Conservation (phyloP, 2,329 filamentous ascomycete genomes). For the Trichoderma sp. region DNA sequence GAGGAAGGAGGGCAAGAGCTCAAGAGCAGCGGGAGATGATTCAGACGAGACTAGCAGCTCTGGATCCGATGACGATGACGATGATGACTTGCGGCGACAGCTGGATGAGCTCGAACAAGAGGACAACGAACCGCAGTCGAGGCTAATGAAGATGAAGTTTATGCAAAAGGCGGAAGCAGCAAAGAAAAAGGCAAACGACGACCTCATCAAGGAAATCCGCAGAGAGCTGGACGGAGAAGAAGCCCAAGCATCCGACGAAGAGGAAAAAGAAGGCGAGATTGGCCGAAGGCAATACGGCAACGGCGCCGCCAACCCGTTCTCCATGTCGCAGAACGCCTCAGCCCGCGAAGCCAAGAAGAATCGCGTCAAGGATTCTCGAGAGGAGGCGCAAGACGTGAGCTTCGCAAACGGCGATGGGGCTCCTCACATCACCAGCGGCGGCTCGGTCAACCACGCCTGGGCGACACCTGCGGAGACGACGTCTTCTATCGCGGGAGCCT, state of each 20-base stretch:
- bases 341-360: conserved; percentile 31
- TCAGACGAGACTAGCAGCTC: conserved; percentile 55
- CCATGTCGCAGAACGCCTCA: conserved; percentile 24
- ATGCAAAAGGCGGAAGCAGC: conserved; percentile 86
- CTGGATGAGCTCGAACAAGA: conserved; percentile 44
- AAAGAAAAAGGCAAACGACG: conserved; percentile 76
- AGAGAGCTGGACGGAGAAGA: conserved; percentile 66
- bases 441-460: conserved; percentile 22
- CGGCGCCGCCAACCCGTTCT: conserved; percentile 33
- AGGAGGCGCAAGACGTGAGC: conserved; percentile 24
- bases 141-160: conserved; percentile 82
- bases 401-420: conserved; percentile 25
- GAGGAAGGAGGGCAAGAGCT: conserved; percentile 69
- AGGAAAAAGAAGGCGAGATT: conserved; percentile 55
- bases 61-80: conserved; percentile 58
- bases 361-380: conserved; percentile 24
- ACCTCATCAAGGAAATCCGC: conserved; percentile 65
- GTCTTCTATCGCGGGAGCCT: conserved; percentile 37
- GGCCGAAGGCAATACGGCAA: conserved; percentile 70
- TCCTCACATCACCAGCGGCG: conserved; percentile 23
- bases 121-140: conserved; percentile 57
- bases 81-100: conserved; percentile 48
- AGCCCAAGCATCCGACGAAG: conserved; percentile 47
- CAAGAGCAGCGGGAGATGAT: conserved; percentile 44
- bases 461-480: conserved; percentile 26